Base-by-base conservation (phyloP, 2,329 filamentous ascomycete genomes). In the Cladophialophora chaetospira region DNA sequence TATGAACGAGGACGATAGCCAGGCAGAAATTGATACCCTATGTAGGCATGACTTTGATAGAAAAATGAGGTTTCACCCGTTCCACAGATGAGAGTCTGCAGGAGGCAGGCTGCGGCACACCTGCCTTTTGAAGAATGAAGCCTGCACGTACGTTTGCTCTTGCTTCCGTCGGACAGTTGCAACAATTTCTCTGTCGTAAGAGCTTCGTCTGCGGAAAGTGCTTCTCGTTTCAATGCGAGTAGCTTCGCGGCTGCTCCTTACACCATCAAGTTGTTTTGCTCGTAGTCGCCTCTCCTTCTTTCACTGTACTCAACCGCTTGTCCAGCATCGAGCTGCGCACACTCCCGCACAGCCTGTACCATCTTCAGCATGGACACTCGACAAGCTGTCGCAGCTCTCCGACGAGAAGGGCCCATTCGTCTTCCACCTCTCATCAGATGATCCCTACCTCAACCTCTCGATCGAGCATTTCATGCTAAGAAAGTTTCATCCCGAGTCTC, bases 391-490 rank as follows among this genome's bases (percentile, higher is more conserved):
- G 36, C 29, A 40, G 2, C 42, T 60, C 42, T 61, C 62, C 31
- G 35, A 58, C 19, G 47, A 48, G 28, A 54, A 55, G 4, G 65
- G 61, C n/a, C 52, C 63, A 21, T 88, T 93, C 63, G 80, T 92
- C 65, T 91, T 91, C 74, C 77, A 85, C 58, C 92, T 89, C 9
- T 76, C 75, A 59, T 88, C 84, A 53, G 76, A 74, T 48, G 83
- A 95, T 69, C 91, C 94, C 3, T 93, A 88, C 71, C 77, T 95
- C 66, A 99, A 99, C 73, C 89, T 99, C 56, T 91, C 92, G 28
- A 87, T 97, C 67, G 94, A 99, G 77, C 91, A 97, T 71, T 87
- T 89, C 71, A 85, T 99, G 26, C 83, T 97, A 5, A 85, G 89
- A 66, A 84, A 85, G 53, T 87, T 88, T 0, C 82, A 86, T 1